These are phyloP conservation scores for Ganoderma resinaceum DNA, from an alignment of 1,284 basidiomycete genomes.

Conservation along the genomic window DNA sequence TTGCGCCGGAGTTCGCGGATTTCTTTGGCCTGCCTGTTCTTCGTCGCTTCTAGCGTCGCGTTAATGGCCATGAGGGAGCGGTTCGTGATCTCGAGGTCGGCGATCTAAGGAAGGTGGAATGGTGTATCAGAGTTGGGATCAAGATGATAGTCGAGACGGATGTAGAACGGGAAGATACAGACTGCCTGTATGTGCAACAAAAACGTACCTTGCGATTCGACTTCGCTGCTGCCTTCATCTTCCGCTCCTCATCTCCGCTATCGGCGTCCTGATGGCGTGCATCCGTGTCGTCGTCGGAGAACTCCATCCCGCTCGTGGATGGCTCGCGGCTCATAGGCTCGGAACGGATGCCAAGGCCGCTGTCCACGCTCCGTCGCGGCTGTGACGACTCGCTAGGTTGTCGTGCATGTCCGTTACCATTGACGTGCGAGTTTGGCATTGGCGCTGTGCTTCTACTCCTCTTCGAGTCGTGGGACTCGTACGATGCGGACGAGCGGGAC, in stretches of 20 bases:
- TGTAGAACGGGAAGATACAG: not conserved
- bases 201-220: conserved; percentile 75
- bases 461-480: conserved; percentile 42
- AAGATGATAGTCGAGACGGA: not conserved
- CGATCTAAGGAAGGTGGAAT: conserved; percentile 58
- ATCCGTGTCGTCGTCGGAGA: conserved; percentile 36
- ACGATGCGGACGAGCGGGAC: conserved; percentile 57
- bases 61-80: conserved; percentile 81
- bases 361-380: conserved; percentile 32
- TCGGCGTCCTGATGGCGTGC: conserved; percentile 31
- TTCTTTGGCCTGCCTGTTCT: conserved; percentile 80
- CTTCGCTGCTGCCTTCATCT: conserved; percentile 73
- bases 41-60: conserved; percentile 72
- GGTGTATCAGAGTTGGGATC: not conserved
- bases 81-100: conserved; percentile 85
- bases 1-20: conserved; percentile 69
- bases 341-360: conserved; percentile 27
- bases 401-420: conserved; percentile 28
- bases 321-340: conserved; percentile 31
- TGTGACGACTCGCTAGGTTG: conserved; percentile 26
- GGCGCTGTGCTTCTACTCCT: conserved; percentile 46
- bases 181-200: conserved; percentile 9
- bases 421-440: conserved; percentile 39
- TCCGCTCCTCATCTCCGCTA: conserved; percentile 49
- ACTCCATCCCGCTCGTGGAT: conserved; percentile 30